Evolutionary conservation across 2,329 filamentous ascomycete species (phyloP), one percentile per base, ranked within the genome.

Genomic region (Aspergillus amoenus): DNA sequence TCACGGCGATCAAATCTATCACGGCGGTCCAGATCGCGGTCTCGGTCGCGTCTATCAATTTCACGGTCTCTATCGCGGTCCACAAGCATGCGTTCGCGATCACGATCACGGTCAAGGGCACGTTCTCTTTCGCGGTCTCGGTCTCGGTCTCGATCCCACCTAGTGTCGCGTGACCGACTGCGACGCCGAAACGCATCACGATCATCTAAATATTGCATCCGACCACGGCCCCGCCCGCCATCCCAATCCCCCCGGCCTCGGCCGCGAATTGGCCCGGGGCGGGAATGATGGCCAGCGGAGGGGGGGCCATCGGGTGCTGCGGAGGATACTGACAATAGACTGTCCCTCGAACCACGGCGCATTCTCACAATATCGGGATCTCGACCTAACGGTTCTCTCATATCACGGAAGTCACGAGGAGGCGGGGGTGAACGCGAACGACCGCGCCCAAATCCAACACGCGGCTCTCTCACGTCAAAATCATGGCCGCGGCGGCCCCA

Each of bases 401-500:
- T 55, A 56, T 77, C 75, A 24, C 75, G 71, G 56, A 76, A 76
- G 56, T 77, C 75, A 57, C 75, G 70, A 27, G 64, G 64, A 9
- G 69, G 61, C 6, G 71, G 70, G 12, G 76, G 78, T 3, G 78
- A 73, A 65, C 78, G 61, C 59, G 76, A 74, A 63, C 78, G 74
- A 43, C 81, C 78, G 42, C 77, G 74, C 12, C 77, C 74, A 56
- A 79, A 77, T 8, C 78, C 73, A 3, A 73, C 69, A 5, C 79
- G 74, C 5, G 73, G 64, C 47, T 78, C 76, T 56, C 77, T 69
- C 2, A 67, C 72, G 49, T 81, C 75, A 56, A 78, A 77, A 24
- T 79, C 76, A n/a, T 77, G 72, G 44, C 81, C 77, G 30, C 78
- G 74, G 12, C 79, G 77, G 52, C 72, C 65, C 75, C 77, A 78